Conservation (phyloP, 306 rosid genomes). For the Trichosanthes cucumerina region DNA sequence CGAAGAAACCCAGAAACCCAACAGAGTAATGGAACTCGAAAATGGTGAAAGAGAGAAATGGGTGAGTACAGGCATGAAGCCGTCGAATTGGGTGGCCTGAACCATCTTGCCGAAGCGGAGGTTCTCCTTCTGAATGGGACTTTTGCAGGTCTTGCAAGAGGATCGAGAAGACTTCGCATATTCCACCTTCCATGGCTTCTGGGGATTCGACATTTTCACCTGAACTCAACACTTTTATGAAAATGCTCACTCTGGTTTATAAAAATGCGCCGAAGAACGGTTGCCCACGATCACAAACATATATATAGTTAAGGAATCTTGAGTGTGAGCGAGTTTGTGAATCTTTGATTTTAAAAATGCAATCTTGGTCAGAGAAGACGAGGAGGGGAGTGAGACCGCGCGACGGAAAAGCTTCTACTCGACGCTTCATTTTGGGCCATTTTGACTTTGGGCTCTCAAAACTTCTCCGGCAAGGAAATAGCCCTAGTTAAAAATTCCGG, state of each 20-base stretch:
- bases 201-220: slow-evolving; percentile 59
- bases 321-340: background rate
- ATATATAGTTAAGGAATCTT: background rate
- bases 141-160: slow-evolving; percentile 79
- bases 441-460: background rate
- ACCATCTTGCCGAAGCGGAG: slow-evolving; percentile 97
- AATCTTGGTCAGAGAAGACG: background rate
- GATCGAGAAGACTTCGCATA: slow-evolving; percentile 89
- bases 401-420: background rate
- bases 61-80: slow-evolving; percentile 67
- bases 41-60: background rate
- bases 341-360: background rate
- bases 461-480: background rate
- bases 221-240: background rate
- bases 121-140: slow-evolving; percentile 45
- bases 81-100: slow-evolving; percentile 81
- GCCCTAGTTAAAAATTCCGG: background rate
- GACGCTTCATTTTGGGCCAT: background rate
- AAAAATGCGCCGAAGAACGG: too few species aligned
- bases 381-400: background rate
- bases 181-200: slow-evolving; percentile 87
- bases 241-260: background rate
- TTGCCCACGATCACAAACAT: background rate
- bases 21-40: background rate
- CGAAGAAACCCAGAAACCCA: background rate